Conservation (phyloP, 768 basidiomycete genomes). For the Amanita fuliginea region DNA sequence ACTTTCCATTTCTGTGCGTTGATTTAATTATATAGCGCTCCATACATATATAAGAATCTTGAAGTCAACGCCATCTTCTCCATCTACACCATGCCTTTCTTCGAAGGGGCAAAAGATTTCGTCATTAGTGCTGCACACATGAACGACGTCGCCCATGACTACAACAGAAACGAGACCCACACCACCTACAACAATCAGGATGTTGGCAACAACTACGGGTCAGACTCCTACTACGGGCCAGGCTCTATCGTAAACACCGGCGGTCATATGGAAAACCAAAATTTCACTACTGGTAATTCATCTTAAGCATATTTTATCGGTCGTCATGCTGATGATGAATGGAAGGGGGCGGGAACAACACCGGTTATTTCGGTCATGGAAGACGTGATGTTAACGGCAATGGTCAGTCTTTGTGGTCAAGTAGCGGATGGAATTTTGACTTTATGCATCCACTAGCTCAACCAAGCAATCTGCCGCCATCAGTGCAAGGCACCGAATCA, state of each 20-base stretch:
- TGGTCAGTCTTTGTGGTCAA: too few species aligned
- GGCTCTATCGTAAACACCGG: neutral
- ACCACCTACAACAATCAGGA: neutral
- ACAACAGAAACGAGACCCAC: neutral
- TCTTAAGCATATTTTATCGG: too few species aligned
- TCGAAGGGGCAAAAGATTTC: neutral
- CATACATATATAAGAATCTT: neutral
- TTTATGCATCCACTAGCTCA: too few species aligned
- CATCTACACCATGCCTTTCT: neutral
- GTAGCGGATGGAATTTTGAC: too few species aligned
- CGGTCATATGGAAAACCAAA: neutral
- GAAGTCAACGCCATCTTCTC: neutral
- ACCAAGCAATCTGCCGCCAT: too few species aligned
- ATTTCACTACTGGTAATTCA: neutral
- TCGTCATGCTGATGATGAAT: neutral
- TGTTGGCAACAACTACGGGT: neutral
- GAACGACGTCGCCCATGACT: neutral
- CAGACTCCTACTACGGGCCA: too few species aligned
- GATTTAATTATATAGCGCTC: too few species aligned
- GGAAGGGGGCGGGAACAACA: neutral
- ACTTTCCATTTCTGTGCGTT: too few species aligned
- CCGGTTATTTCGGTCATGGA: too few species aligned
- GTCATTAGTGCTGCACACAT: neutral
- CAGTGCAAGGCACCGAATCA: too few species aligned
- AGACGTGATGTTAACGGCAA: too few species aligned